These are phyloP conservation scores for Hordeum marinum DNA, from an alignment of 176 grass and related monocot species.

Conservation along the genomic window DNA sequence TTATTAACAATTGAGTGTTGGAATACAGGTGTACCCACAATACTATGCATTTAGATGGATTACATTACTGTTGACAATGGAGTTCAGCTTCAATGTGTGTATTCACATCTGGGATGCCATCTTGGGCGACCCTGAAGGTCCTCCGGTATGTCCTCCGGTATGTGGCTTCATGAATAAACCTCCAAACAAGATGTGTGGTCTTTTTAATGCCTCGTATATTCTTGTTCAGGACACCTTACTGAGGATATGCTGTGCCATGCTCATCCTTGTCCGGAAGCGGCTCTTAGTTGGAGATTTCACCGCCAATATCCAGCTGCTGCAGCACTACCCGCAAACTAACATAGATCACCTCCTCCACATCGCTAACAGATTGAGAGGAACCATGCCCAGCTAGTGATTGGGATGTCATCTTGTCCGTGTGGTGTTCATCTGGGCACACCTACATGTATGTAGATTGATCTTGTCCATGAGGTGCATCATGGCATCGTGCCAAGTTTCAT, in stretches of 20 bases:
- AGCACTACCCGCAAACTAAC: conserved; percentile 77
- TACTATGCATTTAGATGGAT: conserved; percentile 99
- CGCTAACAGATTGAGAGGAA: conserved; percentile 64
- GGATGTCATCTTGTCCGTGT: conserved; percentile 5
- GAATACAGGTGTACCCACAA: conserved; percentile 74
- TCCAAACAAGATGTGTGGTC: not conserved
- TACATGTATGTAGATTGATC: no score
- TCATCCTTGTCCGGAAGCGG: conserved; percentile 56
- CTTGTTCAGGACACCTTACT: conserved; percentile 72
- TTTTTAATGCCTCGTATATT: conserved; percentile 9
- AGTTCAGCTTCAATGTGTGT: conserved; percentile 70
- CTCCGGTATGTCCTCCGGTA: conserved; percentile 77
- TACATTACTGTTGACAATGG: conserved; percentile 81
- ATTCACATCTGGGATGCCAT: conserved; percentile 92
- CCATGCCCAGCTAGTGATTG: conserved; percentile 23
- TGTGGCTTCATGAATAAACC: not conserved
- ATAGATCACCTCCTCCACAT: conserved; percentile 68
- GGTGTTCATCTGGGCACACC: not conserved
- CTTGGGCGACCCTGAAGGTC: conserved; percentile 69
- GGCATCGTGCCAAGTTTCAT: no score
- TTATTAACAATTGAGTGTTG: conserved; percentile 7
- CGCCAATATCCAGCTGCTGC: conserved; percentile 78
- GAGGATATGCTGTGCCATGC: conserved; percentile 91
- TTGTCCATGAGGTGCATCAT: no score
- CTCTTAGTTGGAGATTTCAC: conserved; percentile 85